Conservation (phyloP, 2,329 filamentous ascomycete genomes). For the Emmonsiellopsis sp. region DNA sequence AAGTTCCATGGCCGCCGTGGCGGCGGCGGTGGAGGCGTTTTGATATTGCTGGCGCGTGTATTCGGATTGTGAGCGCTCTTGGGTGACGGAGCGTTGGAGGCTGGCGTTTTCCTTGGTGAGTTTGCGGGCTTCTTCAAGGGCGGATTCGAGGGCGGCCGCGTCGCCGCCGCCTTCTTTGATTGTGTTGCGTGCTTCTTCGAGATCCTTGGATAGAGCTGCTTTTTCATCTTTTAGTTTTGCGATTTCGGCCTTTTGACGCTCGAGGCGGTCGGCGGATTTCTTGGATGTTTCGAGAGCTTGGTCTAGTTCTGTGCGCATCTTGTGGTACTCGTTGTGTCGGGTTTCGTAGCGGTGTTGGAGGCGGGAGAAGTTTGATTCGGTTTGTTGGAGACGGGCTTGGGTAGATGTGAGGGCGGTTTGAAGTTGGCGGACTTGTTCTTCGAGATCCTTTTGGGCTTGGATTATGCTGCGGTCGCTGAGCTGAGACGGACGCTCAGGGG, state of each 20-base stretch:
- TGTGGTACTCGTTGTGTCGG: slow-evolving; percentile 27
- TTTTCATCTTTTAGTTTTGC: slow-evolving; percentile 32
- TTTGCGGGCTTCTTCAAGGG: slow-evolving; percentile 32
- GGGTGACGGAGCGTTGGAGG: slow-evolving; percentile 30
- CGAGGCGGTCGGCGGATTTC: slow-evolving; percentile 21
- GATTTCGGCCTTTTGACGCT: slow-evolving; percentile 27
- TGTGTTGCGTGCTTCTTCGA: slow-evolving; percentile 29
- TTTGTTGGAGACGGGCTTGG: slow-evolving; percentile 21
- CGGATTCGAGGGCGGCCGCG: slow-evolving; percentile 16
- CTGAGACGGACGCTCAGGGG: slow-evolving; percentile 17
- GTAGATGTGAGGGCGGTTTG: slow-evolving; percentile 18
- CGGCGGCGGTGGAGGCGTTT: slow-evolving; percentile 34
- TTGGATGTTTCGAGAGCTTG: slow-evolving; percentile 19
- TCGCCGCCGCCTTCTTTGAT: slow-evolving; percentile 31
- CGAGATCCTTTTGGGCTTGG: slow-evolving; percentile 23
- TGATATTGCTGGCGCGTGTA: slow-evolving; percentile 40
- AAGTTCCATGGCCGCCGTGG: slow-evolving; percentile 30
- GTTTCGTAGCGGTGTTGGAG: slow-evolving; percentile 38
- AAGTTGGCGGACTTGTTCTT: slow-evolving; percentile 22
- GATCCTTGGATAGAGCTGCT: slow-evolving; percentile 25
- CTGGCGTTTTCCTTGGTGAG: slow-evolving; percentile 26
- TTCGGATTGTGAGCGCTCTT: slow-evolving; percentile 34
- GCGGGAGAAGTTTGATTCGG: slow-evolving; percentile 22
- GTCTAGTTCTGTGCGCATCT: slow-evolving; percentile 28
- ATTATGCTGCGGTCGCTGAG: slow-evolving; percentile 21